Percentiles rank a stretch among this genome's conserved stretches.
phyloP scores from a whole-genome alignment of 306 rosid species.

The Cucurbita maxima region DNA sequence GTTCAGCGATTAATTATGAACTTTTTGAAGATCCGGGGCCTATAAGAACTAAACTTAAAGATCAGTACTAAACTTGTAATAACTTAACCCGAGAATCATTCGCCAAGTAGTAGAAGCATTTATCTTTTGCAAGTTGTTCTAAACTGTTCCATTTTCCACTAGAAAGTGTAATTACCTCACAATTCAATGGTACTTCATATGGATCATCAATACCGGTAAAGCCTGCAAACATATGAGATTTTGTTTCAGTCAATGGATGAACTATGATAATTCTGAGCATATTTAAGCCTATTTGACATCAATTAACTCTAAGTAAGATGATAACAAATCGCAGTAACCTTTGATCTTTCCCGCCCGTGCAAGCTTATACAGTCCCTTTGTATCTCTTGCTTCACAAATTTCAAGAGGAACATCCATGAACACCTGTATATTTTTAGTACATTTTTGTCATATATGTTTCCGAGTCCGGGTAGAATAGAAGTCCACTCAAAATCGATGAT shows the following conservation, averaged over 20 bases:
- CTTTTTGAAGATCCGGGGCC: not conserved
- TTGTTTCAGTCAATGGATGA: not conserved
- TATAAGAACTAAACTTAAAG: not conserved
- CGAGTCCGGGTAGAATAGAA: not conserved
- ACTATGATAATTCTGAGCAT: not conserved
- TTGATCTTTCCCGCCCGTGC: conserved; percentile 67
- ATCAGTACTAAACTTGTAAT: too few relatives aligned
- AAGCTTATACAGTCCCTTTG: conserved; percentile 64
- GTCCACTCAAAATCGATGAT: not conserved
- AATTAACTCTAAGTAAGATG: not conserved
- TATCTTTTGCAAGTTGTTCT: not conserved
- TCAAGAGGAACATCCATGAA: conserved; percentile 75
- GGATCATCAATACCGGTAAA: conserved; percentile 84
- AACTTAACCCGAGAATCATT: too few relatives aligned
- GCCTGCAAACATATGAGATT: conserved; percentile 23
- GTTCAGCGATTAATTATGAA: not conserved
- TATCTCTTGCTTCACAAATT: conserved; percentile 84
- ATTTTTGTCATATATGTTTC: not conserved
- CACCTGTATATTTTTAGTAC: conserved; percentile 40
- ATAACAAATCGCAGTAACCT: conserved; percentile 21
- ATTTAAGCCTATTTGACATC: not conserved
- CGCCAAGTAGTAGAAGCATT: not conserved
- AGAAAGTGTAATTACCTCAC: conserved; percentile 31
- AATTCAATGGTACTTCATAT: conserved; percentile 40
- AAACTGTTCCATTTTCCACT: not conserved